phyloP scores from a whole-genome alignment of 768 basidiomycete genomes.

The Hygrocybe punicea region DNA sequence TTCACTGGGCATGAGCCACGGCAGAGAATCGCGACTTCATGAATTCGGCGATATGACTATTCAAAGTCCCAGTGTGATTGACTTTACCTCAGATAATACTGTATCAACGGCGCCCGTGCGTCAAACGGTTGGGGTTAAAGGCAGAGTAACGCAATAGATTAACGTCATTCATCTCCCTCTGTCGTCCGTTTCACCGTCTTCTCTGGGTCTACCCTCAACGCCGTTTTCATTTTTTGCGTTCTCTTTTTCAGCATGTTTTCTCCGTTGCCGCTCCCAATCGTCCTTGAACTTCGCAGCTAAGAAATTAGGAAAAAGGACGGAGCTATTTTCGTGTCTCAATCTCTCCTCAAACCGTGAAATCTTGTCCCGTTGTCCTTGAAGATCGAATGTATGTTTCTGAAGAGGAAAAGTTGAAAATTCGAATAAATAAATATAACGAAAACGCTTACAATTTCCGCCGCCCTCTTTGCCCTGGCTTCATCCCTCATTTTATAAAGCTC shows the following conservation, averaged over 20 bases:
- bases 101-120: no score
- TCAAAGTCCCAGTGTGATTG: no score
- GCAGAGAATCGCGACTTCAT: no score
- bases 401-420: slow-evolving; percentile 1
- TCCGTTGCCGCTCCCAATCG: slow-evolving; percentile 44
- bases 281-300: slow-evolving; percentile 58
- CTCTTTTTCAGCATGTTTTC: slow-evolving; percentile 32
- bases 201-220: slow-evolving; percentile 31
- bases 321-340: slow-evolving; percentile 46
- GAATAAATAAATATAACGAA: slow-evolving; percentile 2
- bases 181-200: slow-evolving; percentile 39
- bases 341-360: slow-evolving; percentile 61
- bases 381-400: slow-evolving; percentile 50
- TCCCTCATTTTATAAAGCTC: slow-evolving; percentile 69
- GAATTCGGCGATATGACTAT: no score
- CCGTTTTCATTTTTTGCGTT: slow-evolving; percentile 23
- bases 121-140: no score
- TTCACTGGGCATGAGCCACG: no score
- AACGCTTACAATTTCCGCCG: slow-evolving; percentile 47
- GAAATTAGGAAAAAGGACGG: slow-evolving; percentile 59
- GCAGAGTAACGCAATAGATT: no score
- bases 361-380: slow-evolving; percentile 59
- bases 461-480: slow-evolving; percentile 58
- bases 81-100: no score
- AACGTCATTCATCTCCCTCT: neutral